Conservation (phyloP, 2,329 filamentous ascomycete genomes). For the Domatiomyces globalis region DNA sequence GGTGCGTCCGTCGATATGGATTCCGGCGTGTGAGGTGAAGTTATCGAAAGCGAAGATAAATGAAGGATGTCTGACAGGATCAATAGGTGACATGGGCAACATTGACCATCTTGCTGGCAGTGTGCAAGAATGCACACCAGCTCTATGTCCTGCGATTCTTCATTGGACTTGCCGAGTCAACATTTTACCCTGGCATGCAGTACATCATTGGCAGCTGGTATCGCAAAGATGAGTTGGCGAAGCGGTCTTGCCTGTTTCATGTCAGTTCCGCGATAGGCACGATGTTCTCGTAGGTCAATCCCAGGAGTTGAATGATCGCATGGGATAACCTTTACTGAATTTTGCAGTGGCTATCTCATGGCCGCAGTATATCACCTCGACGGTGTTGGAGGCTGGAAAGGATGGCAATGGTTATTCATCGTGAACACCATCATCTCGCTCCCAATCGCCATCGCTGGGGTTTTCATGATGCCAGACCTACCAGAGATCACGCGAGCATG, state of each 20-base stretch:
- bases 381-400: conserved; percentile 35
- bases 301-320: background rate
- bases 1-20: conserved; percentile 7
- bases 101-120: conserved; percentile 43
- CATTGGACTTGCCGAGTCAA: conserved; percentile 31
- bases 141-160: conserved; percentile 16
- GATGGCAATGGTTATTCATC: conserved; percentile 29
- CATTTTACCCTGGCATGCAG: conserved; percentile 40
- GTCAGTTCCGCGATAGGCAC: conserved; percentile 31
- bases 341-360: conserved; percentile 37
- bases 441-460: conserved; percentile 33
- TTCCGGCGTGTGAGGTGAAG: conserved; percentile 23
- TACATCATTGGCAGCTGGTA: conserved; percentile 41
- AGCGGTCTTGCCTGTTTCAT: conserved; percentile 40
- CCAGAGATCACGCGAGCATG: conserved; percentile 33
- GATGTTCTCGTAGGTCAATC: conserved; percentile 23
- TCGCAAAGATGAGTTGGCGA: conserved; percentile 36
- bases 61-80: conserved; percentile 28
- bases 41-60: conserved; percentile 32
- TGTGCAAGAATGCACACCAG: conserved; percentile 24
- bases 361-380: conserved; percentile 39
- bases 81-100: conserved; percentile 38
- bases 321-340: no score
- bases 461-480: conserved; percentile 29
- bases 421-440: conserved; percentile 29